These are phyloP conservation scores for Allomyces arbusculus DNA, from an alignment of 192 early-diverging fungal species.

Conservation along the genomic window DNA sequence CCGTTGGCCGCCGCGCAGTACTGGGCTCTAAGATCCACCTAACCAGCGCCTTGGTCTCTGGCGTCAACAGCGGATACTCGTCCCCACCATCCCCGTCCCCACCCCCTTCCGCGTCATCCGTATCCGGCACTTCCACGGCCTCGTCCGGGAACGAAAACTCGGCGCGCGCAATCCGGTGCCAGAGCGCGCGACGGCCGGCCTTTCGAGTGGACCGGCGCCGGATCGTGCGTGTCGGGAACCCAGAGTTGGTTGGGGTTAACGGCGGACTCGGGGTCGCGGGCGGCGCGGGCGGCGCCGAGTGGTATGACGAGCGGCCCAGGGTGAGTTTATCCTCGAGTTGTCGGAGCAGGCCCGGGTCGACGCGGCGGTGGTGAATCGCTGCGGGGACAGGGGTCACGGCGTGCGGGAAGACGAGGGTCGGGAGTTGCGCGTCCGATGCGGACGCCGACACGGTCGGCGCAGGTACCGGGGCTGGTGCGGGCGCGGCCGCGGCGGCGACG, in stretches of 20 bases:
- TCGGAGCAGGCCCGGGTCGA: background rate
- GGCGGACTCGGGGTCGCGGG: background rate
- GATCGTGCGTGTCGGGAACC: background rate
- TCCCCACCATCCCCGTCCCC: no score
- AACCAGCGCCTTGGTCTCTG: no score
- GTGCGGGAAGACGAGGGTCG: no score
- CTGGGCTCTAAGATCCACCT: no score
- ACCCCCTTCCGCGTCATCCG: no score
- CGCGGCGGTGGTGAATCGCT: background rate
- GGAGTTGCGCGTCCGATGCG: no score
- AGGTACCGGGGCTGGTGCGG: background rate
- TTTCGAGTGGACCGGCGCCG: background rate
- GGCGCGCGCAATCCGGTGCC: background rate
- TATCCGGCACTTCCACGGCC: background rate
- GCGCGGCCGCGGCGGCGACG: background rate
- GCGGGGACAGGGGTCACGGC: background rate
- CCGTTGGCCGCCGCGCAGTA: no score
- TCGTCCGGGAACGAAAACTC: background rate
- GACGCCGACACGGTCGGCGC: background rate
- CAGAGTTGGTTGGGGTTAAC: background rate
- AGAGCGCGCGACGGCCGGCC: background rate
- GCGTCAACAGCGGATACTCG: no score
- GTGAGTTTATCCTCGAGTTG: no score
- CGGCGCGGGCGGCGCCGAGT: background rate
- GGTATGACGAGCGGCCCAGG: background rate